Evolutionary conservation across 2,329 filamentous ascomycete species (phyloP), one percentile per base, ranked within the genome.

Genomic region (Arthroderma sp.): DNA sequence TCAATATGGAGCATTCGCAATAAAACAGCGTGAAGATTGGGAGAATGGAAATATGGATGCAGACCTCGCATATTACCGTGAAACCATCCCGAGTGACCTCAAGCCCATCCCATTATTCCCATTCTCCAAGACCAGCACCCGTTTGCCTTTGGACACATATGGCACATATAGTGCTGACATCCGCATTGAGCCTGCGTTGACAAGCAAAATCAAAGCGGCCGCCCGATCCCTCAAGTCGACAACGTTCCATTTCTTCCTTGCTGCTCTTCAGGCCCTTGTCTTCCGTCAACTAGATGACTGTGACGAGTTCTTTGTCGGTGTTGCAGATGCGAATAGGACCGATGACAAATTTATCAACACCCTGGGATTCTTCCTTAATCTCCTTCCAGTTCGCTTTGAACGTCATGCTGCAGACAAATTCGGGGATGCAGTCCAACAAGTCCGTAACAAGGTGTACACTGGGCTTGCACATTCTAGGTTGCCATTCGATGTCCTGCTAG

Each of bases 401-500:
- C 47, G 61, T 23, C n/a, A 62, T 28, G 15, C 53, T 23, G 35
- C 49, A 31, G 59, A 69, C 9, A 62, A 64, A 0, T 74, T 75
- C 57, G 61, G 57, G 0, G 66, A 72, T 3, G 61, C 62, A 1
- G 58, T 76, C 2, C 61, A 63, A 25, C 58, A 65, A 19, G 57
- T 62, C 1, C 61, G 67, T 0, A 55, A 63, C 0, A 63, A 64
- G 57, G 60, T 65, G 19, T 69, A 74, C 21, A 56, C 51, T 0
- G 77, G 75, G 0, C 65, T 81, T 0, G 61, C 58, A 0, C 66
- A 79, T 61, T 77, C 78, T 0, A 39, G 60, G 0, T 56, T 81
- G 2, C 80, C 79, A 0, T 78, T 80, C 55, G 74, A 80, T 44
- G 66, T 75, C 0, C 60, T 82, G 0, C 66, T 82, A 0, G 63